These are phyloP conservation scores for Euphorbia tirucalli DNA, from an alignment of 345 rosid genomes.

Conservation along the genomic window DNA sequence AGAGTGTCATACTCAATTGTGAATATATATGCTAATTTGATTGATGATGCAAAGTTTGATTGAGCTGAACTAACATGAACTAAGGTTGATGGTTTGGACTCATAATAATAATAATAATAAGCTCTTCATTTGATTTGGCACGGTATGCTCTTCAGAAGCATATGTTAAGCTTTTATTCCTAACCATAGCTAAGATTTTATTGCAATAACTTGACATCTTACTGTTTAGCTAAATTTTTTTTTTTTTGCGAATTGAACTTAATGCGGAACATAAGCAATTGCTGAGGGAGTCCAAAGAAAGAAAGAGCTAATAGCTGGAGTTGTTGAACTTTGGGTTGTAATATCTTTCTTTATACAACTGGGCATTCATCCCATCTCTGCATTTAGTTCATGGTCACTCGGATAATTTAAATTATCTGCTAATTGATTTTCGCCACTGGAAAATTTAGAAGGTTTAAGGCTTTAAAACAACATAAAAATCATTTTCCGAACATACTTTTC, in stretches of 20 bases:
- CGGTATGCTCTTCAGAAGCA: background rate
- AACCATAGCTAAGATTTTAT: background rate
- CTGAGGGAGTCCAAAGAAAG: background rate
- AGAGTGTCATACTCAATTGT: background rate
- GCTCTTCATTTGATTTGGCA: background rate
- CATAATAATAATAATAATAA: background rate
- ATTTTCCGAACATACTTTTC: too few species aligned
- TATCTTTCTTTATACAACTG: background rate
- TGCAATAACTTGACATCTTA: background rate
- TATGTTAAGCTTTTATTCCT: background rate
- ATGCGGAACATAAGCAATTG: background rate
- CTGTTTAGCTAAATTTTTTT: background rate
- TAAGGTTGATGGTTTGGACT: background rate
- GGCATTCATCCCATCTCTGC: background rate
- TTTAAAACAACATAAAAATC: background rate
- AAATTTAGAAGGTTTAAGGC: background rate
- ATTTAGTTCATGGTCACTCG: background rate
- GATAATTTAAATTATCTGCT: background rate
- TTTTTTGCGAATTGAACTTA: background rate
- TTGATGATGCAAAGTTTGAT: background rate
- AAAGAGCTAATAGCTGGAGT: background rate
- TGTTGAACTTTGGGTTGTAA: background rate
- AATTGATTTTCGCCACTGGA: background rate
- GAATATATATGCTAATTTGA: background rate
- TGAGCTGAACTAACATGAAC: too few species aligned